These are phyloP conservation scores for Zygotorulaspora sp. DNA, from an alignment of 805 yeast species.

Conservation along the genomic window DNA sequence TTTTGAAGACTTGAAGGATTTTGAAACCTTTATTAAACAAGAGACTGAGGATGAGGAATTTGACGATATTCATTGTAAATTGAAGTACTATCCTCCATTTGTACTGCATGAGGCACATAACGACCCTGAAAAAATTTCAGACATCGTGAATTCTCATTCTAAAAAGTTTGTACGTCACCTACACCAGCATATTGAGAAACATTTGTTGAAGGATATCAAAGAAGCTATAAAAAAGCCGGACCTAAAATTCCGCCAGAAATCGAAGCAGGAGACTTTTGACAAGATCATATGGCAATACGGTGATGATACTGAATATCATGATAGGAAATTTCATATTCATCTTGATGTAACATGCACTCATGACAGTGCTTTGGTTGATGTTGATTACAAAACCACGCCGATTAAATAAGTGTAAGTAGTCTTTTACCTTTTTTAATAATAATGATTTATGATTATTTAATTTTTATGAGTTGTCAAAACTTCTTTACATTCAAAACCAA, in stretches of 20 bases:
- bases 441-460: not conserved
- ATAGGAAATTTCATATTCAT: conserved; percentile 60
- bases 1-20: conserved; percentile 60
- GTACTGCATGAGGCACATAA: conserved; percentile 61
- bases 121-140: conserved; percentile 66
- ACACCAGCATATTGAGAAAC: conserved; percentile 71
- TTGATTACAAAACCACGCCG: conserved; percentile 59
- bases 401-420: conserved; percentile 1
- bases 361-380: conserved; percentile 60
- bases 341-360: conserved; percentile 63
- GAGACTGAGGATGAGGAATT: conserved; percentile 75
- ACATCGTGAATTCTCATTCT: conserved; percentile 66
- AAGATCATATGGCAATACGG: conserved; percentile 58
- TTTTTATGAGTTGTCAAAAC: not conserved
- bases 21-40: conserved; percentile 61
- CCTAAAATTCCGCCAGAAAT: conserved; percentile 48
- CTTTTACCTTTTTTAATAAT: conserved; percentile 1
- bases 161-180: conserved; percentile 68
- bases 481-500: not conserved
- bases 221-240: conserved; percentile 51
- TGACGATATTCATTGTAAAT: conserved; percentile 61
- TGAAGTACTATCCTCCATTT: conserved; percentile 70
- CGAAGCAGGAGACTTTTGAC: conserved; percentile 44
- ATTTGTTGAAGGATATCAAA: conserved; percentile 61
- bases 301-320: conserved; percentile 55